phyloP scores from a whole-genome alignment of 2,329 filamentous ascomycete genomes.

The Aspergillus sp. region DNA sequence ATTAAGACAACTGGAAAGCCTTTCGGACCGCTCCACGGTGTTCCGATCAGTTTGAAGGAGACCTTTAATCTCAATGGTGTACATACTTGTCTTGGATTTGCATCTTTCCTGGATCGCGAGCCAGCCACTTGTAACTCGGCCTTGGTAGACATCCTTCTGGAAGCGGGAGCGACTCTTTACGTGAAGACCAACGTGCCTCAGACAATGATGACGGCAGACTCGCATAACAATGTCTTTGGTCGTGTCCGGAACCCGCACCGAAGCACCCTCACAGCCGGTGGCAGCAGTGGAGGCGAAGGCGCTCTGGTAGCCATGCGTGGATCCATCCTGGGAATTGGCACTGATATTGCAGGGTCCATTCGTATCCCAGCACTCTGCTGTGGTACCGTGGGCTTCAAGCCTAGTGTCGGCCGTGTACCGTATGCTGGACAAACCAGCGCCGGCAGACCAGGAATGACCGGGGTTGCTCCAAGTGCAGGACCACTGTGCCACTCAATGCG shows the following conservation, averaged over 20 bases:
- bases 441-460: background rate
- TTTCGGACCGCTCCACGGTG: constrained; percentile 46
- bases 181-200: constrained; percentile 69
- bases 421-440: background rate
- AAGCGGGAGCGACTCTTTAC: constrained; percentile 64
- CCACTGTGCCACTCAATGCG: too few species aligned
- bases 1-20: too few species aligned
- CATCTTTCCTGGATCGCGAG: too few species aligned
- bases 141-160: constrained; percentile 54
- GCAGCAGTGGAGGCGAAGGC: constrained; percentile 64
- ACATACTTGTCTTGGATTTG: too few species aligned
- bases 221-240: constrained; percentile 58
- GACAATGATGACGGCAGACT: constrained; percentile 49
- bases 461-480: too few species aligned
- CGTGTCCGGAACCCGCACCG: constrained; percentile 63
- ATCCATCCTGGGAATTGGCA: constrained; percentile 58
- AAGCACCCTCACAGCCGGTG: constrained; percentile 58
- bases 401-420: constrained; percentile 15
- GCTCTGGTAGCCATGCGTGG: constrained; percentile 59
- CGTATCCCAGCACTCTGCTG: constrained; percentile 49
- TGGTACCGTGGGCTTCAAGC: constrained; percentile 50
- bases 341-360: constrained; percentile 54
- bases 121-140: constrained; percentile 20
- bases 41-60: constrained; percentile 57
- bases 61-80: constrained; percentile 1